phyloP scores from a whole-genome alignment of 768 basidiomycete genomes.

The Mycena leptocephala region DNA sequence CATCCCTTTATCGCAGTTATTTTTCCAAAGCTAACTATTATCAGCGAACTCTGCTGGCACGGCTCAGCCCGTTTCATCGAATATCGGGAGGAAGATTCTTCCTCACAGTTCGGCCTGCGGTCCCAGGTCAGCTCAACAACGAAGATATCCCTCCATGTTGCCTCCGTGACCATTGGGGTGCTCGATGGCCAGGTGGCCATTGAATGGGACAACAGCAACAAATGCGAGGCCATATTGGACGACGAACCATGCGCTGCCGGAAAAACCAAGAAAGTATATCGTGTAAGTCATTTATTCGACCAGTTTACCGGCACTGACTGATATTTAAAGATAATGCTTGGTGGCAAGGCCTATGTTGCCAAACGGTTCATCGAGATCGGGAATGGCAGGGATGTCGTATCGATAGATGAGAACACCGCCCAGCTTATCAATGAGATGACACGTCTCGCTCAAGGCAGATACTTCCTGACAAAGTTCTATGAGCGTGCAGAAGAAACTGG shows the following conservation, averaged over 20 bases:
- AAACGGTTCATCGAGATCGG: too few species aligned
- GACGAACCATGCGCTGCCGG: background rate
- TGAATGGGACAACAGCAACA: background rate
- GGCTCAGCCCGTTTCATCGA: background rate
- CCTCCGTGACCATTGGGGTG: background rate
- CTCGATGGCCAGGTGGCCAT: background rate
- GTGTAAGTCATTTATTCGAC: too few species aligned
- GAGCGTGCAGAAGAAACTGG: too few species aligned
- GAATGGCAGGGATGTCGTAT: background rate
- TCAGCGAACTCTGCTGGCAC: background rate
- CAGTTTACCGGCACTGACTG: too few species aligned
- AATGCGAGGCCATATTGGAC: background rate
- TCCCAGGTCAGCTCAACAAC: too few species aligned
- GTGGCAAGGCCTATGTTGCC: too few species aligned
- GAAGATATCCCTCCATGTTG: background rate
- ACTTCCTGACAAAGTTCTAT: too few species aligned
- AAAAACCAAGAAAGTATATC: too few species aligned
- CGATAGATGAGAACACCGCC: background rate
- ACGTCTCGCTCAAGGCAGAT: background rate
- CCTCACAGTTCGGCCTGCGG: background rate
- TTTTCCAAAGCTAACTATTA: background rate
- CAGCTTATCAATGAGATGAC: slow-evolving; percentile 1
- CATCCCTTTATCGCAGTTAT: too few species aligned
- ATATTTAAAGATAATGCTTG: too few species aligned
- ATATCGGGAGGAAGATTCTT: background rate